These are phyloP conservation scores for Exophiala dermatitidis DNA, from an alignment of 2,329 filamentous ascomycete species.

Conservation along the genomic window DNA sequence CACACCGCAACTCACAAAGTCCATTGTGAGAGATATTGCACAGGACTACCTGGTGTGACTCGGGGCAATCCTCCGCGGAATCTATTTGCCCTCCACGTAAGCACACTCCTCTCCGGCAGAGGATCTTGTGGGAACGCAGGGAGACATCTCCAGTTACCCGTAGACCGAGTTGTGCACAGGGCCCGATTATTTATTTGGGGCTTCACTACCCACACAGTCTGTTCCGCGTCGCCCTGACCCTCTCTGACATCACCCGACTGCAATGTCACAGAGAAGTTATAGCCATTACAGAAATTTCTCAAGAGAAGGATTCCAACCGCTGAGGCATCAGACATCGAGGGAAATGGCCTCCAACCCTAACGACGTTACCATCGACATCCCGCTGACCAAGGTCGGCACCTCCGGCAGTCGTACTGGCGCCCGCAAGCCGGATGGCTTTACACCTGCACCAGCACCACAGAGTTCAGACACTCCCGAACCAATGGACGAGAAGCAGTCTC, in stretches of 20 bases:
- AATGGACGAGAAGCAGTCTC: slow-evolving; percentile 26
- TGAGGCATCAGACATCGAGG: slow-evolving; percentile 33
- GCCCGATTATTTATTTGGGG: background rate
- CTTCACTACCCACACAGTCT: slow-evolving; percentile 9
- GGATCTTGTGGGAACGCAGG: background rate
- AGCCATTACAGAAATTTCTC: slow-evolving; percentile 36
- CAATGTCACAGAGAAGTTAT: slow-evolving; percentile 14
- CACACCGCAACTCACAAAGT: background rate
- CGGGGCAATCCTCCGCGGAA: background rate
- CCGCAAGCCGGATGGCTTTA: slow-evolving; percentile 35
- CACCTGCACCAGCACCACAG: slow-evolving; percentile 31
- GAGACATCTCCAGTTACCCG: background rate
- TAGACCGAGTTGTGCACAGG: background rate
- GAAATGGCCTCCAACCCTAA: slow-evolving; percentile 41
- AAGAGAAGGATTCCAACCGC: slow-evolving; percentile 39
- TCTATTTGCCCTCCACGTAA: background rate
- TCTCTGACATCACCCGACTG: slow-evolving; percentile 13
- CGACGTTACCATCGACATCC: slow-evolving; percentile 55
- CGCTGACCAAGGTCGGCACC: slow-evolving; percentile 50
- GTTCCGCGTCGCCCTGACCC: slow-evolving; percentile 8
- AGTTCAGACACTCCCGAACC: slow-evolving; percentile 25
- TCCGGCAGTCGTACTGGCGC: slow-evolving; percentile 40
- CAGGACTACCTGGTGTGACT: background rate
- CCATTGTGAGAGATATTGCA: background rate
- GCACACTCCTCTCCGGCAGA: slow-evolving; percentile 5